Base-by-base conservation (phyloP, 2,329 filamentous ascomycete species). In the Periconia sp. region DNA sequence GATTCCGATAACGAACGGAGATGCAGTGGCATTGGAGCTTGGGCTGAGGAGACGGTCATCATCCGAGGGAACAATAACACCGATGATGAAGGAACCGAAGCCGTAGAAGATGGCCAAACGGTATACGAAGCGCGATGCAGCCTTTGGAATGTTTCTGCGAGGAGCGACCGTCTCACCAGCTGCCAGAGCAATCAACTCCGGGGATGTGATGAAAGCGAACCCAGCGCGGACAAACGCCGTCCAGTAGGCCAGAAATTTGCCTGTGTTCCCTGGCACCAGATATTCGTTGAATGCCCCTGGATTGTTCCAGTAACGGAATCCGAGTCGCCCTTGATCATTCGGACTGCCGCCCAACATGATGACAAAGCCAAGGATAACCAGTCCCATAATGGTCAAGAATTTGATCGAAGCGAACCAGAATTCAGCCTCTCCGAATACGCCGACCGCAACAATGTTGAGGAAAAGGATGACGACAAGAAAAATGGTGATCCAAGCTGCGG, bases 241-340 rank as follows among this genome's bases (percentile, higher is more conserved):
- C 69, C 69, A 86, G 66, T 82, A 85, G 0, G 81, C 83, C 1
- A 90, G 76, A 62, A 90, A 90, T 2, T 77, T 74, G 6, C 87
- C 87, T 73, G 79, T 82, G 2, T 68, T 65, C 0, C 84, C 85
- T 0, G 75, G 74, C 60, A 88, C 87, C 27, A 71, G 58, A n/a
- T 72, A 72, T 2, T 64, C 62, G 5, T 61, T 72, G 47, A 72
- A 70, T 0, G 86, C 84, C 0, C 86, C 87, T 0, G 88, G 88
- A 17, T 85, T 69, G 42, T 77, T 81, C 89, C 88, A 91, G 70
- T 89, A 90, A 31, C 78, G 72, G 66, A 90, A 90, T 1, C 88
- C 88, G 0, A 72, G 57, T 18, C 47, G 48, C 3, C 66, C 70
- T 52, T 73, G 69, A 20, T 66, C 63, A 27, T 73, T 72, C 0